Conservation (phyloP, 1,284 basidiomycete genomes). For the Puccinia coronata region DNA sequence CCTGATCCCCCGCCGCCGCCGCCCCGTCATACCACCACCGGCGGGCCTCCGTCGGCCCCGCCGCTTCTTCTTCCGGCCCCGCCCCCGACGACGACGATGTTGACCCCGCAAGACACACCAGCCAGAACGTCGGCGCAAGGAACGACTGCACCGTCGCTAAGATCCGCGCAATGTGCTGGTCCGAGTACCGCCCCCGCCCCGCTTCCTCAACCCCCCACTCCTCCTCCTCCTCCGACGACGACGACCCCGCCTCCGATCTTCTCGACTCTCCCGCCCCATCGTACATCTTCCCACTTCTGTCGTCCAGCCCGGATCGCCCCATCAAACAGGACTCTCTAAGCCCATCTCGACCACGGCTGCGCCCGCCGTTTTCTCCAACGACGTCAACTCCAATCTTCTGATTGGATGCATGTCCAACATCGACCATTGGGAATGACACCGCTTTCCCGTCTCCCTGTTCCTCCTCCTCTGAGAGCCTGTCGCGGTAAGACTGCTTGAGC, state of each 20-base stretch:
- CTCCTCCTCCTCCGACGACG: constrained; percentile 50
- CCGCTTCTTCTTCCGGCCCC: too few relatives aligned
- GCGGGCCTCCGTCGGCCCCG: too few relatives aligned
- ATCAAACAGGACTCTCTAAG: too few relatives aligned
- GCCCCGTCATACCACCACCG: too few relatives aligned
- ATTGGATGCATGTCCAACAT: not conserved
- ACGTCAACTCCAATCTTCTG: not conserved
- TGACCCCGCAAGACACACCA: not conserved
- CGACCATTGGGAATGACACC: constrained; percentile 6
- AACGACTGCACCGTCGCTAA: constrained; percentile 5
- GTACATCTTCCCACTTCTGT: not conserved
- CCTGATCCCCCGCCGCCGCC: not conserved
- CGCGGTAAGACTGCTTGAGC: not conserved
- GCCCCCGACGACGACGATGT: not conserved
- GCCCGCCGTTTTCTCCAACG: not conserved
- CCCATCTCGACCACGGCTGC: too few relatives aligned
- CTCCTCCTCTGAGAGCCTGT: not conserved
- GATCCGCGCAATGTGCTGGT: constrained; percentile 1
- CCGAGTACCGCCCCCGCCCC: constrained; percentile 14
- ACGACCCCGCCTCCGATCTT: constrained; percentile 48
- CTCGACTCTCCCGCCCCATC: too few relatives aligned
- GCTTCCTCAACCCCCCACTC: not conserved
- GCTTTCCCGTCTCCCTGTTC: not conserved
- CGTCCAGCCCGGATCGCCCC: not conserved
- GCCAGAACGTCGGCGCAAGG: constrained; percentile 16